Conservation (phyloP, 192 early-diverging fungal species). For the Backusella circina region DNA sequence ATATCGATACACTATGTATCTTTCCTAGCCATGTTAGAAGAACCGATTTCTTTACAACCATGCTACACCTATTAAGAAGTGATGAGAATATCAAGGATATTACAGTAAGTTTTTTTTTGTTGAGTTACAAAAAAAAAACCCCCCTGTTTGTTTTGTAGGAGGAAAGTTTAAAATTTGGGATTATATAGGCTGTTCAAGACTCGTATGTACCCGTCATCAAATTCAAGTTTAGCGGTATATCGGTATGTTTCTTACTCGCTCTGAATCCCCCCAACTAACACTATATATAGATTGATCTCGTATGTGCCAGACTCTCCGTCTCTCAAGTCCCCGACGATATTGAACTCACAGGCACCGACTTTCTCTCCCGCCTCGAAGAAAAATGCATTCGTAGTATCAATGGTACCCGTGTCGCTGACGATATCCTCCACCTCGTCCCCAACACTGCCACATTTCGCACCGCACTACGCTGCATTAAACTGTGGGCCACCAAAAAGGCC, state of each 20-base stretch:
- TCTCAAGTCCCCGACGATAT: slow-evolving; percentile 74
- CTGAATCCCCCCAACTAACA: slow-evolving; percentile 3
- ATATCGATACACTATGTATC: slow-evolving; percentile 75
- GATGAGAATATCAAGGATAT: neutral
- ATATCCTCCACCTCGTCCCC: slow-evolving; percentile 61
- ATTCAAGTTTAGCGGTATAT: slow-evolving; percentile 53
- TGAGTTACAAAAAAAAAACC: neutral
- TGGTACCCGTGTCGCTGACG: slow-evolving; percentile 70
- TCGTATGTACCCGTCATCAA: slow-evolving; percentile 70
- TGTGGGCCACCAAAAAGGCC: slow-evolving; percentile 61
- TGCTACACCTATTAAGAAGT: slow-evolving; percentile 38
- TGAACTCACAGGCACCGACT: slow-evolving; percentile 71
- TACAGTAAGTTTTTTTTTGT: neutral
- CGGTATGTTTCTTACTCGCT: slow-evolving; percentile 50
- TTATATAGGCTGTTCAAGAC: slow-evolving; percentile 53
- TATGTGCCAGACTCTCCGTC: slow-evolving; percentile 73
- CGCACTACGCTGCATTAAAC: slow-evolving; percentile 61
- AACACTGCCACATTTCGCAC: slow-evolving; percentile 57
- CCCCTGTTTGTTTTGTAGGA: neutral
- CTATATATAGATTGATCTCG: slow-evolving; percentile 75
- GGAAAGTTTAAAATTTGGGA: no score
- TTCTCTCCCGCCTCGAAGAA: slow-evolving; percentile 79
- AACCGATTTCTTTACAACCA: slow-evolving; percentile 60
- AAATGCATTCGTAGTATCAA: slow-evolving; percentile 82
- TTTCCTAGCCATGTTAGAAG: slow-evolving; percentile 55